Evolutionary conservation across 1,284 basidiomycete genomes (phyloP).

Genomic region (Leccinum solheimii): DNA sequence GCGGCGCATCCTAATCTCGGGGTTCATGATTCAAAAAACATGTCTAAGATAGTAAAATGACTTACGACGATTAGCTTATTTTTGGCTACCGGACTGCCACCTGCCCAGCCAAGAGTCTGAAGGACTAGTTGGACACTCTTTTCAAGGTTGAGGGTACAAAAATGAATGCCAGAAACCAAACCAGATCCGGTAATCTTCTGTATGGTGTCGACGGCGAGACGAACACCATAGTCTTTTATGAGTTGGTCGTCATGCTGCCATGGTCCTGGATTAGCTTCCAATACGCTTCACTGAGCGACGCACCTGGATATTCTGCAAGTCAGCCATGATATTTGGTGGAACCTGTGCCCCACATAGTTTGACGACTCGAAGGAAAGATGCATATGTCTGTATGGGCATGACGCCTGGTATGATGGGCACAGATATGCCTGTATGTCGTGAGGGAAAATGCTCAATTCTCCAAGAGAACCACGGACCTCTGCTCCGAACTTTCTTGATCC

Average conservation of each 20-base stretch:
- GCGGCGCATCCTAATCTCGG: conserved; percentile 42
- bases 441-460: conserved; percentile 7
- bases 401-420: conserved; percentile 94
- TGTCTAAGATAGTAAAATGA: conserved; percentile 12
- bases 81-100: conserved; percentile 39
- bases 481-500: conserved; percentile 71
- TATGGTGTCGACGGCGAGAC: conserved; percentile 79
- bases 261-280: conserved; percentile 19
- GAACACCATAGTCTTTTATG: conserved; percentile 88
- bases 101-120: conserved; percentile 74
- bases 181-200: conserved; percentile 48
- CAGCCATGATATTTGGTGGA: conserved; percentile 67
- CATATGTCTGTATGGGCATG: conserved; percentile 98
- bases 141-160: conserved; percentile 97
- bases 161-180: conserved; percentile 82
- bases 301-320: conserved; percentile 81
- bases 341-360: conserved; percentile 87
- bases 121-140: conserved; percentile 92
- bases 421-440: conserved; percentile 65
- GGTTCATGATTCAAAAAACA: conserved; percentile 7
- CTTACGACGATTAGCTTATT: conserved; percentile 74
- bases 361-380: conserved; percentile 88
- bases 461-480: conserved; percentile 52
- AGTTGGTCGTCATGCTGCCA: conserved; percentile 84
- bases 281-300: conserved; percentile 30